phyloP scores from a whole-genome alignment of 2,329 filamentous ascomycete genomes.

The Colletotrichum cereale region DNA sequence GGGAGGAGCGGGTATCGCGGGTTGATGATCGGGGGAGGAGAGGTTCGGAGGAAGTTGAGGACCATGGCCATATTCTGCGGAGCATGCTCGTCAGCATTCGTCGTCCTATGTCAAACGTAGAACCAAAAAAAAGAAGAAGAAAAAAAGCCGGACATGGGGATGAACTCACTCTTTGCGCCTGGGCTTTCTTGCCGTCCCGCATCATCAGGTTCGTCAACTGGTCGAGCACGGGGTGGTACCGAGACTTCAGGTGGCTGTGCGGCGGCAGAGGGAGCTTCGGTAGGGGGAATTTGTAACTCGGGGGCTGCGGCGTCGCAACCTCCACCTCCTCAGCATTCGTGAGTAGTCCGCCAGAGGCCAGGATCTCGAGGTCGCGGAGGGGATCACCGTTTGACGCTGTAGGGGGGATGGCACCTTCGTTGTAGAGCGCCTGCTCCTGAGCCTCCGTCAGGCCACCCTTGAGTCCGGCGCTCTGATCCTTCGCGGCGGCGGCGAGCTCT shows the following conservation, averaged over 20 bases:
- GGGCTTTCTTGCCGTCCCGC: conserved; percentile 89
- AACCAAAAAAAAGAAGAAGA: no score
- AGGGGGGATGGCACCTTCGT: conserved; percentile 56
- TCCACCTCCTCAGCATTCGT: conserved; percentile 47
- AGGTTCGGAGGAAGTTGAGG: conserved; percentile 86
- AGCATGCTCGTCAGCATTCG: conserved; percentile 20
- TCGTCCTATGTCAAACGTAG: background rate
- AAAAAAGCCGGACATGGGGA: background rate
- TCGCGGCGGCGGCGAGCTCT: conserved; percentile 29
- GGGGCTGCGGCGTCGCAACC: conserved; percentile 46
- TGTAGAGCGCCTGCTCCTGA: conserved; percentile 59
- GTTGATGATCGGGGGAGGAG: conserved; percentile 81
- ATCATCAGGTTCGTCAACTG: conserved; percentile 94
- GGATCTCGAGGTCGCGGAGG: conserved; percentile 48
- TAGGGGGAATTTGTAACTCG: conserved; percentile 82
- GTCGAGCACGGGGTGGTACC: conserved; percentile 86
- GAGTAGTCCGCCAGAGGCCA: conserved; percentile 47
- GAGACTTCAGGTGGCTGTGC: conserved; percentile 75
- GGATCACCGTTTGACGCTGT: conserved; percentile 41
- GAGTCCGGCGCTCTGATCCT: conserved; percentile 17
- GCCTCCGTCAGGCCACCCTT: conserved; percentile 55
- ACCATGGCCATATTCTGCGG: conserved; percentile 85
- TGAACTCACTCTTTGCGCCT: conserved; percentile 83
- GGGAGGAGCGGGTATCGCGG: conserved; percentile 79
- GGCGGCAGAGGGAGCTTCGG: conserved; percentile 76